Percentiles rank a stretch among this genome's conserved stretches.
These are phyloP conservation scores for Diaporthe nobilis DNA, from an alignment of 2,329 filamentous ascomycete species.

Conservation along the genomic window DNA sequence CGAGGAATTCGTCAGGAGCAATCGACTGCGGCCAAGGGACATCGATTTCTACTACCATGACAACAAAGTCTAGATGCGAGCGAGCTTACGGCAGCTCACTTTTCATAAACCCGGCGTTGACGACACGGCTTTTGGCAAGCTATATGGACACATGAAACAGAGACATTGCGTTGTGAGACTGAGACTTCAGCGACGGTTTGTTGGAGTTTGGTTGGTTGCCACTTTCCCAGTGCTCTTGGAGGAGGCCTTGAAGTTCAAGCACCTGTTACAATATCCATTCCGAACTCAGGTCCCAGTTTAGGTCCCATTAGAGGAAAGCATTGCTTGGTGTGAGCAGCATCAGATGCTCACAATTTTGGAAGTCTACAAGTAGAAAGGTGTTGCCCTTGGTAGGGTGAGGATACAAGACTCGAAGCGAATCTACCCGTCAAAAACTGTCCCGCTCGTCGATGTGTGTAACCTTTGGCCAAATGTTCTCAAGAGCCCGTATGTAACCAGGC, in stretches of 20 bases:
- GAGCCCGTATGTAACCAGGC: background rate
- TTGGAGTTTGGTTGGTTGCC: slow-evolving; percentile 26
- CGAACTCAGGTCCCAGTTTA: slow-evolving; percentile 1
- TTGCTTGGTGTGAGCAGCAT: slow-evolving; percentile 18
- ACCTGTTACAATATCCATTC: background rate
- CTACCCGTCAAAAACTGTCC: background rate
- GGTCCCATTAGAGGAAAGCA: slow-evolving; percentile 9
- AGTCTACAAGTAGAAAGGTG: slow-evolving; percentile 9
- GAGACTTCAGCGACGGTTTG: slow-evolving; percentile 3
- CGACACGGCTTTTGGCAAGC: slow-evolving; percentile 28
- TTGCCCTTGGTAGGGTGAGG: background rate
- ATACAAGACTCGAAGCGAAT: background rate
- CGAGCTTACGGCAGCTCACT: background rate
- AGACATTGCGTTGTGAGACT: slow-evolving; percentile 10
- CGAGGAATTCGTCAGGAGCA: slow-evolving; percentile 87
- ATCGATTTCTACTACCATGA: slow-evolving; percentile 97
- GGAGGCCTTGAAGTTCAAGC: slow-evolving; percentile 8
- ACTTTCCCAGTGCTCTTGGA: background rate
- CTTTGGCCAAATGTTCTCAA: background rate
- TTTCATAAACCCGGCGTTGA: background rate
- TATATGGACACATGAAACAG: slow-evolving; percentile 7
- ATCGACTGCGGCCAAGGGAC: slow-evolving; percentile 84
- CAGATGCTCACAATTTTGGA: background rate
- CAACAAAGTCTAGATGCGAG: slow-evolving; percentile 72
- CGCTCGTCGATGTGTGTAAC: background rate